Percentiles rank a stretch among this genome's conserved stretches.
phyloP scores from a whole-genome alignment of 129 eudicot species.

The Lactuca saligna region DNA sequence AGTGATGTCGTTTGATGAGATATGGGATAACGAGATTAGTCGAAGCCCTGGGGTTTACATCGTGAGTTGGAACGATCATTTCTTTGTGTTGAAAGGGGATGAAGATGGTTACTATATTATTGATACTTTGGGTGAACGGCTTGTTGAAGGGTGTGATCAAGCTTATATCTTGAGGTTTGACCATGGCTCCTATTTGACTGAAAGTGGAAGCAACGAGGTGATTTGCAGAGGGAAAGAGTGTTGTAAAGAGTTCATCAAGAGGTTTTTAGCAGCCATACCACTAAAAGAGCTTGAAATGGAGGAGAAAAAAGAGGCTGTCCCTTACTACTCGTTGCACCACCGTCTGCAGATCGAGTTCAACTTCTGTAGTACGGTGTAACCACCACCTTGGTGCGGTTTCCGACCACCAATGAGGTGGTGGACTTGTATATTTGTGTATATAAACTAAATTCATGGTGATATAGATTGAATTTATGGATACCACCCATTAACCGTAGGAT shows the following conservation, averaged over 20 bases:
- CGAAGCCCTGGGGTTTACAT: conserved; percentile 47
- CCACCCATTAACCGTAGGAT: not conserved
- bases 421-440: conserved; percentile 12
- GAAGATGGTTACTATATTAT: conserved; percentile 47
- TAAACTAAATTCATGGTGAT: not conserved
- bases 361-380: conserved; percentile 34
- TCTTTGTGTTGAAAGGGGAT: conserved; percentile 64
- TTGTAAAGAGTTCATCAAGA: conserved; percentile 69
- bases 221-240: conserved; percentile 43
- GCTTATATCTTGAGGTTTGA: conserved; percentile 63
- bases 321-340: conserved; percentile 59
- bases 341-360: conserved; percentile 85
- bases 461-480: not conserved
- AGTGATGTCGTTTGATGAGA: conserved; percentile 61
- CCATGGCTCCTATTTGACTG: conserved; percentile 30
- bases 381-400: conserved; percentile 10
- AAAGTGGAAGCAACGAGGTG: conserved; percentile 13
- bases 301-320: conserved; percentile 49
- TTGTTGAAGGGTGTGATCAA: conserved; percentile 61
- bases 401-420: not conserved
- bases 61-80: conserved; percentile 85
- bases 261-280: conserved; percentile 70
- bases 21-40: conserved; percentile 46
- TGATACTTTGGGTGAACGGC: conserved; percentile 71
- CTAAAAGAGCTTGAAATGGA: conserved; percentile 59